Percentiles rank a stretch among this genome's conserved stretches.
These are phyloP conservation scores for Tremellales sp. DNA, from an alignment of 1,284 basidiomycete genomes.

Conservation along the genomic window DNA sequence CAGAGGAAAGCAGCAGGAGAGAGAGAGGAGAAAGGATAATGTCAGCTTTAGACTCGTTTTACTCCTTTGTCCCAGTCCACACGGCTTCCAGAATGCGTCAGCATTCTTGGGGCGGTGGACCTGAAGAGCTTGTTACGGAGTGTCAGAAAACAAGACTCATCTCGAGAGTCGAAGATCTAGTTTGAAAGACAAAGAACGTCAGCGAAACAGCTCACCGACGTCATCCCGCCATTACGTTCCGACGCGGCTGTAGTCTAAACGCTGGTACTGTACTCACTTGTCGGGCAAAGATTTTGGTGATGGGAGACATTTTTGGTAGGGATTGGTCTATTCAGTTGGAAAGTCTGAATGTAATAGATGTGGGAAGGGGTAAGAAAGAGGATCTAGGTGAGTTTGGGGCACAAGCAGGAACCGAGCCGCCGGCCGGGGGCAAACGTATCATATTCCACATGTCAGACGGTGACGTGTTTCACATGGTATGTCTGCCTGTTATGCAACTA, in stretches of 20 bases:
- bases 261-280: slow-evolving; percentile 58
- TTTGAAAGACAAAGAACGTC: slow-evolving; percentile 9
- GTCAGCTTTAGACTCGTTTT: slow-evolving; percentile 19
- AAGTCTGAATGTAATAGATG: slow-evolving; percentile 2
- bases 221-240: background rate
- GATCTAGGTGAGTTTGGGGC: background rate
- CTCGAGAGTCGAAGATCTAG: slow-evolving; percentile 97
- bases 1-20: background rate
- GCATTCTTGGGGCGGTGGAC: background rate
- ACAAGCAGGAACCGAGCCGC: too few species aligned
- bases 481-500: too few species aligned
- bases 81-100: background rate
- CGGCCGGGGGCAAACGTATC: too few species aligned
- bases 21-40: slow-evolving; percentile 12
- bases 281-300: slow-evolving; percentile 76
- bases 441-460: too few species aligned
- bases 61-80: background rate
- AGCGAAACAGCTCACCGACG: slow-evolving; percentile 4
- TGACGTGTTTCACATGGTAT: too few species aligned
- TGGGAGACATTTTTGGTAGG: slow-evolving; percentile 67
- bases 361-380: slow-evolving; percentile 3
- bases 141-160: slow-evolving; percentile 45
- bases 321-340: slow-evolving; percentile 2
- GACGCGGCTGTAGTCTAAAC: slow-evolving; percentile 5
- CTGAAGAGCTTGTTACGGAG: slow-evolving; percentile 4